phyloP scores from a whole-genome alignment of 164 flowering plant species.

The Santalum album region DNA sequence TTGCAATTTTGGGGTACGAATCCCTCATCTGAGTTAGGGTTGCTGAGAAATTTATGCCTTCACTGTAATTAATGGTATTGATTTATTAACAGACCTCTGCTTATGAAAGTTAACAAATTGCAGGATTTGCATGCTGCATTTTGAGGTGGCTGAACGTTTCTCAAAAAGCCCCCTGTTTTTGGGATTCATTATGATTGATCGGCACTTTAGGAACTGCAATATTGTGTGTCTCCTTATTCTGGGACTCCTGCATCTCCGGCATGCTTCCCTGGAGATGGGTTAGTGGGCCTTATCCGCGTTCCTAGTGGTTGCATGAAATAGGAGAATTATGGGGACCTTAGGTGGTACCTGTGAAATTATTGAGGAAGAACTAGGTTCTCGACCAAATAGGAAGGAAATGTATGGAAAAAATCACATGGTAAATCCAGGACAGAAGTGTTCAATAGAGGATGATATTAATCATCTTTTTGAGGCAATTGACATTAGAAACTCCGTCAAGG shows the following conservation, averaged over 20 bases:
- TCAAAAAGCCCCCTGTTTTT: background rate
- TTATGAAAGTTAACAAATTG: too few species aligned
- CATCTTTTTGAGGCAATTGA: slow-evolving; percentile 54
- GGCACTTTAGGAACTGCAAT: slow-evolving; percentile 2
- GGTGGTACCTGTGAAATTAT: slow-evolving; percentile 52
- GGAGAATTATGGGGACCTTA: slow-evolving; percentile 24
- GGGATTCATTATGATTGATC: slow-evolving; percentile 13
- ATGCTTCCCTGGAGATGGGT: slow-evolving; percentile 26
- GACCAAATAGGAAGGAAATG: slow-evolving; percentile 13
- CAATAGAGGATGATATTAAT: slow-evolving; percentile 57
- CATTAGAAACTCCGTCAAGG: slow-evolving; percentile 25
- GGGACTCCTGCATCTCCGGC: slow-evolving; percentile 7
- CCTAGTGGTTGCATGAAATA: slow-evolving; percentile 4
- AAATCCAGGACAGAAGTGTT: slow-evolving; percentile 24
- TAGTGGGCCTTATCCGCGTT: slow-evolving; percentile 9
- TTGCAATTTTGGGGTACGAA: too few species aligned
- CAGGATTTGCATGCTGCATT: slow-evolving; percentile 22
- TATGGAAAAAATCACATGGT: slow-evolving; percentile 10
- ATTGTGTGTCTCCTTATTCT: slow-evolving; percentile 7
- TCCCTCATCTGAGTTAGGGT: too few species aligned
- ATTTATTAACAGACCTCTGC: too few species aligned
- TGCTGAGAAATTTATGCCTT: too few species aligned
- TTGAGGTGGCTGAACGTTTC: slow-evolving; percentile 5
- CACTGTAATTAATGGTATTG: too few species aligned
- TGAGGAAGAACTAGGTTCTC: slow-evolving; percentile 39